phyloP scores from a whole-genome alignment of 2,329 filamentous ascomycete genomes.

The Aspergillus sp. region DNA sequence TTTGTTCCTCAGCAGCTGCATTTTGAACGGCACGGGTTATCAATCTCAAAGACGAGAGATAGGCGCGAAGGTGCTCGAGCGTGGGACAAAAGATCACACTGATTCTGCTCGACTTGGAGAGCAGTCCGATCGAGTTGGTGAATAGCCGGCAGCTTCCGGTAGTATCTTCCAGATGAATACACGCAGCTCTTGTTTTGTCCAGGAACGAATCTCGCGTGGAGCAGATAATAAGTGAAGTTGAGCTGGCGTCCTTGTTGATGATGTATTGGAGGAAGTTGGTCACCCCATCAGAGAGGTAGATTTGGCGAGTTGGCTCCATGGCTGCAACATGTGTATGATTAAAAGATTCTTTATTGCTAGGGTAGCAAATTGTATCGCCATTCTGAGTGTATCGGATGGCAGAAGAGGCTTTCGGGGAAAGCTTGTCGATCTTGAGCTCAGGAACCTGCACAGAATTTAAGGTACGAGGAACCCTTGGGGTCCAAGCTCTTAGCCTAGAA shows the following conservation, averaged over 20 bases:
- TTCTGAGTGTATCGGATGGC: background rate
- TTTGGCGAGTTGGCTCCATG: conserved; percentile 20
- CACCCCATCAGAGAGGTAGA: conserved; percentile 51
- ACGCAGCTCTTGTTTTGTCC: conserved; percentile 53
- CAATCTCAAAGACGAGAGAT: conserved; percentile 57
- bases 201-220: conserved; percentile 65
- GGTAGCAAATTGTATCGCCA: background rate
- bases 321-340: background rate
- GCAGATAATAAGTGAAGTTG: conserved; percentile 71
- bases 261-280: conserved; percentile 62
- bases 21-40: conserved; percentile 1
- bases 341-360: background rate
- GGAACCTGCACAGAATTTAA: too few relatives aligned
- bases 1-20: background rate
- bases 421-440: too few relatives aligned
- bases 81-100: conserved; percentile 71
- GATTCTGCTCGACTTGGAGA: conserved; percentile 68
- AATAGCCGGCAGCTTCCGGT: conserved; percentile 48
- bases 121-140: conserved; percentile 64
- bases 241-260: conserved; percentile 54
- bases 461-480: too few relatives aligned
- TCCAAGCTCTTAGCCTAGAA: too few relatives aligned
- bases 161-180: conserved; percentile 18
- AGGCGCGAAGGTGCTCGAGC: conserved; percentile 74
- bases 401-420: too few relatives aligned